Base-by-base conservation (phyloP, 176 grass and related monocot species). In the Phoenix dactylifera region DNA sequence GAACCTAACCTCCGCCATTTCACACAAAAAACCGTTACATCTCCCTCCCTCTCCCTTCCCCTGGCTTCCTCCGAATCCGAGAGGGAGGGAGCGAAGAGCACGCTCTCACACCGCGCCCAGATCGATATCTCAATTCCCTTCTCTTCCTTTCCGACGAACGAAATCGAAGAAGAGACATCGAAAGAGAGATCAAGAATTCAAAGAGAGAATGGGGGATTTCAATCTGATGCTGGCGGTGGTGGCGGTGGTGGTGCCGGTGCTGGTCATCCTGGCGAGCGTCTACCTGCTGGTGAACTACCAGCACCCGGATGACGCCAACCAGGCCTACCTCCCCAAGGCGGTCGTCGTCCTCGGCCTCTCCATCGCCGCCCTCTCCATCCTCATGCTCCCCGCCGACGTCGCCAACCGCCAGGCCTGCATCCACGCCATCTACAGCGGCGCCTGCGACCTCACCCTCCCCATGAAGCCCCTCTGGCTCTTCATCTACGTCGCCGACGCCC, bases 241-340 rank as follows among this genome's bases (percentile, higher is more conserved):
- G 63, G 88, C 94, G 72, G 74, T 22, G 59, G 94, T 89, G 57
- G 94, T 93, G 0, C 83, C 81, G 59, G 81, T 93, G 4, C 26
- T 89, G 12, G 88, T 98, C 15, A 79, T 98, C 1, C 79, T 92
- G 56, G 81, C 83, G 53, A 92, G 79, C 59, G 68, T 98, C 73
- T 98, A 98, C 84, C 87, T 98, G 55, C 80, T 98, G 63, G 53
- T 98, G 32, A 98, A 93, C 82, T 98, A 98, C 71, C 94, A 98
- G 76, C 94, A 98, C 81, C 94, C 94, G 20, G 94, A 98, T 84
- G 94, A 98, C 67, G 81, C 53, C 72, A 98, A 98, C 64, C 94
- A 98, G 79, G 88, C 94, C 44, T 86, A 83, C 73, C 92, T 98
- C 82, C 94, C 94, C 63, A 98, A 98, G 68, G 49, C 89, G 28